Conservation (phyloP, 202 grass and related monocot genomes). For the Schoenoplectus tabernaemontani region DNA sequence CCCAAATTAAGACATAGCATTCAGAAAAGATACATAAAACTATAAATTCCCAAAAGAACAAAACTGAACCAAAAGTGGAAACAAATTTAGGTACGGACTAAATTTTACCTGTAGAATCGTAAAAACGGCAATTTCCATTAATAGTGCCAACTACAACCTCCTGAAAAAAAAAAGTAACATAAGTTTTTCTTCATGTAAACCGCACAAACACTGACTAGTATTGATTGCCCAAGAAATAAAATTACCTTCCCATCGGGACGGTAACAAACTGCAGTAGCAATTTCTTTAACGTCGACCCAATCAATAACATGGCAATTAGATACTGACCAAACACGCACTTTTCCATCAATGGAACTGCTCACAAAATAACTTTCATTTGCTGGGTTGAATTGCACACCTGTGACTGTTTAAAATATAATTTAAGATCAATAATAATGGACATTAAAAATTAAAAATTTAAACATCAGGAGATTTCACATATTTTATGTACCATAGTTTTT, state of each 20-base stretch:
- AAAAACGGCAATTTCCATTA: constrained; percentile 78
- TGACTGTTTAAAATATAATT: constrained; percentile 52
- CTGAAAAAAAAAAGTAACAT: constrained; percentile 38
- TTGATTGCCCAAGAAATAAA: not conserved
- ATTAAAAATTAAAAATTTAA: not conserved
- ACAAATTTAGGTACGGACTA: constrained; percentile 5
- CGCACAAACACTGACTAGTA: not conserved
- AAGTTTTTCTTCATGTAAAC: constrained; percentile 19
- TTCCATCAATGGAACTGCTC: constrained; percentile 91
- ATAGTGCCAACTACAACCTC: constrained; percentile 75
- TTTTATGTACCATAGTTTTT: constrained; percentile 54
- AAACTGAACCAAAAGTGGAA: not conserved
- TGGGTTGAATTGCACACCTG: constrained; percentile 79
- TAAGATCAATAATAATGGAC: constrained; percentile 3
- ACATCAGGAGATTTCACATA: constrained; percentile 13
- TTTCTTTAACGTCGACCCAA: constrained; percentile 73
- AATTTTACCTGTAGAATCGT: constrained; percentile 60
- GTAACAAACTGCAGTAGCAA: constrained; percentile 75
- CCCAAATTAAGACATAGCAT: constrained; percentile 1
- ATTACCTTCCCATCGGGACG: constrained; percentile 67
- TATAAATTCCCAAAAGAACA: not conserved
- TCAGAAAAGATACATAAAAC: not conserved
- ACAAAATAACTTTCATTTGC: constrained; percentile 55
- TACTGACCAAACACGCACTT: constrained; percentile 86
- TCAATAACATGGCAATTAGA: constrained; percentile 51